Conservation (phyloP, 306 rosid genomes). For the Bauhinia variegata region DNA sequence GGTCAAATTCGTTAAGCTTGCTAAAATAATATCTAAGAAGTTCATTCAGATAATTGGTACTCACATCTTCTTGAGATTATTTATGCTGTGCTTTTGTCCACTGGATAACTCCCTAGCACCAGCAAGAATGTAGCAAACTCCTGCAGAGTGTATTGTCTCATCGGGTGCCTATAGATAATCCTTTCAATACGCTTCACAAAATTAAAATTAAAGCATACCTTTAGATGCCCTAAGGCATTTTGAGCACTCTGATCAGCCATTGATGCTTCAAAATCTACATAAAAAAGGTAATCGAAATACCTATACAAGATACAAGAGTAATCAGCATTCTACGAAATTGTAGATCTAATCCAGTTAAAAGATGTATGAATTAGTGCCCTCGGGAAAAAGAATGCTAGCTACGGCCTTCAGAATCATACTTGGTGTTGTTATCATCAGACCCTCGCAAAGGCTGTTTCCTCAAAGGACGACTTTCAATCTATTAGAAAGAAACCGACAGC, state of each 20-base stretch:
- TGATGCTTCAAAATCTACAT: conserved; percentile 95
- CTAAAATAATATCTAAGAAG: conserved; percentile 4
- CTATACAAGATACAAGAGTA: conserved; percentile 48
- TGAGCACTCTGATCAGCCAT: conserved; percentile 94
- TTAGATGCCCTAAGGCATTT: conserved; percentile 81
- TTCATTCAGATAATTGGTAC: conserved; percentile 27
- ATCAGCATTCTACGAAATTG: conserved; percentile 17
- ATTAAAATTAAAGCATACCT: conserved; percentile 50
- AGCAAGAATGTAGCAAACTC: conserved; percentile 93
- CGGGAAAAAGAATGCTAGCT: conserved; percentile 14
- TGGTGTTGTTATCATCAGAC: conserved; percentile 64
- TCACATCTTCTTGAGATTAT: conserved; percentile 37
- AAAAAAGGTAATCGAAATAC: conserved; percentile 89
- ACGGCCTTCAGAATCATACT: conserved; percentile 54
- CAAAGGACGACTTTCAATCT: conserved; percentile 99
- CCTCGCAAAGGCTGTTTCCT: conserved; percentile 71
- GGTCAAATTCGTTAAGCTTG: conserved; percentile 21
- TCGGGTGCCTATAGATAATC: conserved; percentile 21
- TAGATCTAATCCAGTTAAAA: conserved; percentile 19
- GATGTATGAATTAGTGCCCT: conserved; percentile 7
- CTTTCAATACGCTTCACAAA: conserved; percentile 15
- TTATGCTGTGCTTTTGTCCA: conserved; percentile 66
- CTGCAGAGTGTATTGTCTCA: conserved; percentile 50
- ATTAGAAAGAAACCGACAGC: conserved; percentile 39
- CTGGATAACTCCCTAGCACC: conserved; percentile 97